These are phyloP conservation scores for Nakazawaea pomicola DNA, from an alignment of 805 yeast genomes.

Conservation along the genomic window DNA sequence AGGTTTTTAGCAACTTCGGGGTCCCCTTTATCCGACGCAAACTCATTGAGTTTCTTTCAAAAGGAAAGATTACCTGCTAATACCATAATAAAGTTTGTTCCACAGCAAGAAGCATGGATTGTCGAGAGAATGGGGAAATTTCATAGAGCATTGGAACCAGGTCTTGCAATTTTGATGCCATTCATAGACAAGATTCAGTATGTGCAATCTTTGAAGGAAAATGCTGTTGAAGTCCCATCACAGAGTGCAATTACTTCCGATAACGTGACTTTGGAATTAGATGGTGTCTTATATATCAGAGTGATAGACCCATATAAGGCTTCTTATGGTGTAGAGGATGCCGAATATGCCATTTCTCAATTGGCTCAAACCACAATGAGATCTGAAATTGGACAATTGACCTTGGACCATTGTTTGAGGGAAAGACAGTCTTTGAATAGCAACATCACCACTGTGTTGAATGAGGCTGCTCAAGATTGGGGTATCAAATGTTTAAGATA, in stretches of 20 bases:
- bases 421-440: constrained; percentile 70
- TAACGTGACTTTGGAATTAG: constrained; percentile 79
- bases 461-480: constrained; percentile 84
- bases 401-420: constrained; percentile 70
- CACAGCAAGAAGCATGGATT: constrained; percentile 88
- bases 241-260: constrained; percentile 85
- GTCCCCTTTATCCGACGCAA: neutral
- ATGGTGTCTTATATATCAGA: constrained; percentile 74
- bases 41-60: constrained; percentile 50
- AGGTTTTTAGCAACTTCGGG: neutral
- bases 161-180: constrained; percentile 70
- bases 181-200: constrained; percentile 71
- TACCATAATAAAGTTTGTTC: constrained; percentile 72
- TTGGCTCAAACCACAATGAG: constrained; percentile 90
- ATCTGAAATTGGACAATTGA: constrained; percentile 79
- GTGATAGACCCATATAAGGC: constrained; percentile 83
- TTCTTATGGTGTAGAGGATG: constrained; percentile 83
- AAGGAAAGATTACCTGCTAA: constrained; percentile 65
- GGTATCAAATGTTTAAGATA: constrained; percentile 80
- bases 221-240: constrained; percentile 79
- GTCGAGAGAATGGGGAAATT: constrained; percentile 91
- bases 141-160: constrained; percentile 64
- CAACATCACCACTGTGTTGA: constrained; percentile 72
- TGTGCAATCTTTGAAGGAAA: constrained; percentile 77
- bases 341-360: constrained; percentile 79